Evolutionary conservation across 106 monocot genomes (phyloP), one percentile per base, ranked within the genome.

Genomic region (Dendrobium nobile): DNA sequence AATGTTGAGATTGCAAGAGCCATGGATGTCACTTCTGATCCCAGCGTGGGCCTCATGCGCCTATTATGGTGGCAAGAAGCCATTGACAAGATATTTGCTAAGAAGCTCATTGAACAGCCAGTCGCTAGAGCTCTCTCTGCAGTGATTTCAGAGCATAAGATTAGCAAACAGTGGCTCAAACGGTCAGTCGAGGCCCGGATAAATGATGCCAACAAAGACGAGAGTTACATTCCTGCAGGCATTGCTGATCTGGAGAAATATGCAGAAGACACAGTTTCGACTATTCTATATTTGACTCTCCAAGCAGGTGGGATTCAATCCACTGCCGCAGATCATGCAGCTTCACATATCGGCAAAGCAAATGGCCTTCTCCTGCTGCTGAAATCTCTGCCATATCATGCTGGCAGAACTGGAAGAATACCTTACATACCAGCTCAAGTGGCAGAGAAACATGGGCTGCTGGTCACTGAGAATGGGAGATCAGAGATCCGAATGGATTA

Each of bases 31-130:
- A 85, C 90, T 7, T 94, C 97, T 8, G 85, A 98, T 47, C 94
- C 94, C 16, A 91, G 86, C 81, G 87, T 86, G 18, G 97, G 94
- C 37, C 92, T 98, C 33, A 94, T 98, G 94, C 97, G 94, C 61
- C 92, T 98, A 42, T 78, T 98, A 5, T 98, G 94, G 94, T 98
- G 97, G 97, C 89, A 92, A 73, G 94, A 98, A 47, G 86, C 85
- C 18, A 42, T 98, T 5, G 94, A 92, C 58, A 89, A 89, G 44
- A 85, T 98, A 79, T 91, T 81, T 65, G 55, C 89, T 3, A 84
- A 81, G 47, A 94, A 89, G 85, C 80, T 84, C 19, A 74, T 97
- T 9, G 88, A 92, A 73, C 97, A 98, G 67, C 97, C 97, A 24
- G 85, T 83, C 16, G 97, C 97, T 2, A 80, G 37, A 37, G 94